Base-by-base conservation (phyloP, 257 asterid species). In the Asclepias syriaca region DNA sequence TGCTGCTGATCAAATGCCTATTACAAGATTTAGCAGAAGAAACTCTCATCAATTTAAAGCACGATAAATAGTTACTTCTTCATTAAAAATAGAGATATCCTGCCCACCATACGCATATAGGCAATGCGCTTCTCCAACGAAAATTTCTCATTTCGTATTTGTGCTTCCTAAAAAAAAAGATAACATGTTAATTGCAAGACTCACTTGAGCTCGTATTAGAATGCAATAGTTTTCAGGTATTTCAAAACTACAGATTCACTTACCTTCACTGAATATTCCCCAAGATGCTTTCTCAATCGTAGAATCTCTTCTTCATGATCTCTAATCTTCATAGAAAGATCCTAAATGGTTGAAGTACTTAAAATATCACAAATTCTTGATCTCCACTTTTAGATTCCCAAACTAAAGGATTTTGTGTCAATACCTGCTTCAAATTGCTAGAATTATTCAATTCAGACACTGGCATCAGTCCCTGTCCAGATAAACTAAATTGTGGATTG, bases 1-100 rank as follows among this genome's bases (percentile, higher is more conserved):
- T 95, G 98, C 84, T 95, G 99, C 82, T 92, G 98, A 83, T 95
- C 98, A 78, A 95, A 95, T 80, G 96, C 98, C 98, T 93, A 74
- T 4, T 72, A 68, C 72, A 50, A 73, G 74, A 64, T 72, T 70
- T 65, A 73, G 75, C 63, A 72, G 69, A 48, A 65, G 45, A 19
- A 57, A 63, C 37, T 43, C 63, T 19, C 66, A 76, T 74, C 69
- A 77, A 69, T 43, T 69, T 81, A 56, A 66, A 61, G 74, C 77
- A 71, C 71, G 19, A 37, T 13, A 54, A 59, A 68, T 21, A 66
- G 56, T 75, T 71, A 50, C 40, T 65, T 69, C 70, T 68, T 46
- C 58, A 77, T 60, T 53, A 50, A 45, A 56, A 65, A 72, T 75
- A 77, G 57, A 77, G 57, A 72, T 70, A 49, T 63, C 63, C 81